Evolutionary conservation across 2,329 filamentous ascomycete species (phyloP), one percentile per base, ranked within the genome.

Genomic region (Karstenula rhodostoma): DNA sequence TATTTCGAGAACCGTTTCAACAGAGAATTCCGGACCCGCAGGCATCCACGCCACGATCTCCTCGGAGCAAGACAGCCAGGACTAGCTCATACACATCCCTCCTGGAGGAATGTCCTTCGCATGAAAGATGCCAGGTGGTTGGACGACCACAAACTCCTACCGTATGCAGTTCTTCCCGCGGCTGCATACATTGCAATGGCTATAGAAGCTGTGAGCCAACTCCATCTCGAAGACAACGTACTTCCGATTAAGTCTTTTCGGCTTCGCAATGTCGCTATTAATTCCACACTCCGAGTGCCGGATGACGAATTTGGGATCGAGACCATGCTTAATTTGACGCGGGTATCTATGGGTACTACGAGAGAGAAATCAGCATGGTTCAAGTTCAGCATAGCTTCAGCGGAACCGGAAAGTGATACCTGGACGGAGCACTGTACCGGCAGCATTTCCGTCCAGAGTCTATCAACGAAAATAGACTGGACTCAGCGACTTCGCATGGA

Each of bases 121-220:
- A 2, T 52, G 2, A 40, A 40, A 8, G 33, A 52, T 42, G 19
- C 40, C 9, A 12, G 10, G 4, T 52, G 33, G 49, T 17, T 56
- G 2, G 46, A 55, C 0, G 46, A 51, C 1, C n/a, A 55, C 0
- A 57, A 56, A 3, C 40, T 73, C 0, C 68, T 78, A 10, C 80
- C 81, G 0, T 53, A 61, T 1, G 65, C 78, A 0, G 67, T 85
- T 0, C 80, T 81, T 37, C 84, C 83, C 0, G 79, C 65, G 2
- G 78, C 82, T 1, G 82, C 73, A 0, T 83, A 80, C 58, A 57
- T 85, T 0, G 69, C 73, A 8, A 81, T 84, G 73, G 78, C 75
- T 2, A 76, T 78, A 0, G 81, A 83, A 62, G 82, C 81, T 17
- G 23, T 54, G 12, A 7, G 22, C 8, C 57, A 56, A 3, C 42